Evolutionary conservation across 169 alveolate genomes (phyloP), one percentile per base, ranked within the genome.

Genomic region (Babesia divergens): DNA sequence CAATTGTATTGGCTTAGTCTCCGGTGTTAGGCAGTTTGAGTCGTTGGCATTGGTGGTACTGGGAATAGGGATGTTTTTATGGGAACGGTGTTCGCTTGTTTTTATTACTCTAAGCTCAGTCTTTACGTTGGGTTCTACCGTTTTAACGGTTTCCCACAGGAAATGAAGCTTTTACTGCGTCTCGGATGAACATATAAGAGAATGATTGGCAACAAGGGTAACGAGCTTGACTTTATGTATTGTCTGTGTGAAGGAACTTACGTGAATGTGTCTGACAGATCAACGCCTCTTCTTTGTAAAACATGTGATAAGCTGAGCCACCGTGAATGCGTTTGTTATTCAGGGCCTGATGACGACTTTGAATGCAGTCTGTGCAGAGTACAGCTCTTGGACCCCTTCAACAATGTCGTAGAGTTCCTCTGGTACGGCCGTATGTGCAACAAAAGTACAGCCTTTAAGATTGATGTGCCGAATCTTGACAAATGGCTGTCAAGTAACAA

Each of bases 351-450:
- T 22, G 71, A 70, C 26, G 86, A 84, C 51, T 87, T 89, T 59
- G 82, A 75, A 72, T 89, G 94, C 69, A 47, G 42, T 24, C 81
- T 70, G 14, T 89, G 94, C 54, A 80, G 83, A 28, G 38, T 89
- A 20, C 82, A 80, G 40, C 82, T 54, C 20, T 44, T 89, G 28
- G 94, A 89, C 50, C 94, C 94, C 11, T 89, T 89, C 46, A 82
- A 89, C 69, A 64, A 88, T 28, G 55, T 88, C 42, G 58, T 70
- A 34, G 77, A 89, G 66, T 86, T 76, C 26, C 52, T 84, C 37
- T 84, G 91, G 91, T 74, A 86, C 55, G 87, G 74, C 22, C 51
- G 77, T 43, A 42, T 89, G 42, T 82, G 84, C 26, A 51, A 50
- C 26, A 83, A 51, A 47, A 65, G 74, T 9, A 82, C 77, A 34